Evolutionary conservation across 2,329 filamentous ascomycete genomes (phyloP).

Genomic region (Diatrype stigma): DNA sequence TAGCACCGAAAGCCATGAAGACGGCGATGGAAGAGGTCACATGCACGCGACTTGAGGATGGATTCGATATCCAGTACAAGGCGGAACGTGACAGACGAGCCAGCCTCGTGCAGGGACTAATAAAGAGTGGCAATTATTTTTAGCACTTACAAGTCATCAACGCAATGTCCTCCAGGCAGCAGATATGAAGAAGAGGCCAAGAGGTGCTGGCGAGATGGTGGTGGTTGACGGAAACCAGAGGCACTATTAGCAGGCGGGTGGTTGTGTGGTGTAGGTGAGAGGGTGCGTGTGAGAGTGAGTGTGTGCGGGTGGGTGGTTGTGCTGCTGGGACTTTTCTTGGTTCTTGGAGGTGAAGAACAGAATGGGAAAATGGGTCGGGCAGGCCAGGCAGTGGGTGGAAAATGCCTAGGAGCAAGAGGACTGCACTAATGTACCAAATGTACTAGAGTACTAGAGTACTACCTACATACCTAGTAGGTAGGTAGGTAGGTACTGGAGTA

Average conservation of each 20-base stretch:
- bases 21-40: constrained; percentile 23
- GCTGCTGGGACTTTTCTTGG: constrained; percentile 1
- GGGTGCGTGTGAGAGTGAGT: neutral
- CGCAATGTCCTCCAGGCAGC: constrained; percentile 15
- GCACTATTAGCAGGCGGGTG: constrained; percentile 18
- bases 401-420: neutral
- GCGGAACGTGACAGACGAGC: constrained; percentile 16
- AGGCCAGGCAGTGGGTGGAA: neutral
- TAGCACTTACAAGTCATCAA: constrained; percentile 32
- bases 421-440: neutral
- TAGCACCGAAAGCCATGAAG: constrained; percentile 19
- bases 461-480: no score
- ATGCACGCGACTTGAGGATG: constrained; percentile 24
- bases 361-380: neutral
- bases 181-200: constrained; percentile 7
- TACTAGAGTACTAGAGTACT: no score
- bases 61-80: constrained; percentile 25
- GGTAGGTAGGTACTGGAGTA: no score
- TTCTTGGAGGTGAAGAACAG: constrained; percentile 1
- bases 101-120: constrained; percentile 24
- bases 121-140: constrained; percentile 11
- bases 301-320: constrained; percentile 1
- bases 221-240: constrained; percentile 15
- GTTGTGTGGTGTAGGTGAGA: neutral
- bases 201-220: constrained; percentile 12